These are phyloP conservation scores for Cystobasidium sp. DNA, from an alignment of 1,284 basidiomycete genomes.

Conservation along the genomic window DNA sequence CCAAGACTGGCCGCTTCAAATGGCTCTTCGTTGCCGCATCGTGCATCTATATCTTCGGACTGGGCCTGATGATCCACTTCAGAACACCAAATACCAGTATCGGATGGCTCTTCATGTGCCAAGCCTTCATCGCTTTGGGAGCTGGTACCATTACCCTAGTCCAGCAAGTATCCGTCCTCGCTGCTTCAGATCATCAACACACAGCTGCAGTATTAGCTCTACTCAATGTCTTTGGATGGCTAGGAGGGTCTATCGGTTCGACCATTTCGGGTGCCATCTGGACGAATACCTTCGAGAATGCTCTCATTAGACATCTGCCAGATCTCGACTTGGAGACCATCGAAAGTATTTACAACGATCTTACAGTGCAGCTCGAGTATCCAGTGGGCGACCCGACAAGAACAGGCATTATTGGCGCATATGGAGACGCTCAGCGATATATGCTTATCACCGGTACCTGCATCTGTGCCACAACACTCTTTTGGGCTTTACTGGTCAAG, in stretches of 20 bases:
- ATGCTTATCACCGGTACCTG: constrained; percentile 56
- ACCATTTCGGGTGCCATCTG: constrained; percentile 41
- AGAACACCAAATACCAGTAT: constrained; percentile 9
- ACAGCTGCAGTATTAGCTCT: constrained; percentile 30
- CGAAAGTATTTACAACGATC: constrained; percentile 53
- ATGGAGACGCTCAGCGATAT: constrained; percentile 53
- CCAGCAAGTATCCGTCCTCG: constrained; percentile 36
- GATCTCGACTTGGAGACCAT: constrained; percentile 13
- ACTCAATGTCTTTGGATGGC: constrained; percentile 31
- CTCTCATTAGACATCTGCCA: constrained; percentile 19
- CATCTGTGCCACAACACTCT: constrained; percentile 52
- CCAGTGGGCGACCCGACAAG: constrained; percentile 51
- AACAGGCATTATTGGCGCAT: constrained; percentile 53
- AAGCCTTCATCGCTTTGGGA: constrained; percentile 28
- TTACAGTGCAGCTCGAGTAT: constrained; percentile 54
- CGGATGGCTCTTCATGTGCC: constrained; percentile 40
- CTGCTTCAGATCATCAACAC: constrained; percentile 32
- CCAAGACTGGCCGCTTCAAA: constrained; percentile 19
- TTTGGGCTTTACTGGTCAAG: constrained; percentile 51
- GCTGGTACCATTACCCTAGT: constrained; percentile 19
- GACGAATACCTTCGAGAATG: constrained; percentile 31
- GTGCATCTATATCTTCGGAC: constrained; percentile 13
- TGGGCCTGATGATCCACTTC: constrained; percentile 39
- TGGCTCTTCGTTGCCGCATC: constrained; percentile 15
- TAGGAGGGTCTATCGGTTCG: constrained; percentile 29